Evolutionary conservation across 306 rosid species (phyloP), one percentile per base, ranked within the genome.

Genomic region (Quercus alba): DNA sequence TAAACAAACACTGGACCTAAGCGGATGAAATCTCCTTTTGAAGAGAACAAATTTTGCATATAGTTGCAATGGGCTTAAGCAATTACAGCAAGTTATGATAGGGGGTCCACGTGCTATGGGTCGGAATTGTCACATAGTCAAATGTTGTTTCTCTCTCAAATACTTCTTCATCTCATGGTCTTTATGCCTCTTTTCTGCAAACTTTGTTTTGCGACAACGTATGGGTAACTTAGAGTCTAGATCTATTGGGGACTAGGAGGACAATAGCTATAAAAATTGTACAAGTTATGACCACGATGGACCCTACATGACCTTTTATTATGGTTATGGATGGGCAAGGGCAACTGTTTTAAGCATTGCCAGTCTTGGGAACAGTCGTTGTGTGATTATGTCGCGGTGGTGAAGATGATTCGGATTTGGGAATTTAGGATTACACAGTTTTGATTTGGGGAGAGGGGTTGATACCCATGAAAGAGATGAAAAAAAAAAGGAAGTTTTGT

Each of bases 41-140:
- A 84, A 86, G 59, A 86, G 89, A 46, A 90, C 90, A 89, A 96
- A 90, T 79, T 96, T 91, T 7, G 89, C 93, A 55, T 98, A 97
- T 23, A 93, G 75, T 75, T 83, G 94, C 73, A 91, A 83, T 15
- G 85, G 86, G 15, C 72, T 82, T 20, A 56, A 86, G 86, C 97
- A 96, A 57, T 90, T 87, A 63, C 62, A 84, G 83, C 99, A 96
- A 78, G 89, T 83, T 74, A 93, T 41, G 74, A 96, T 81, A 76
- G 99, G 99, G 99, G 55, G 99, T 51, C 91, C 99, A 72, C 97
- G 91, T 6, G 97, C 94, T 20, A 93, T 80, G 3, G 99, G 97
- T 77, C 81, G 83, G 57, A 86, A 89, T 85, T 90, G 93, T 63
- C 87, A 80, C 88, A 86, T 91, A 15, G 75, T 81, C 72, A 77